phyloP scores from a whole-genome alignment of 345 rosid genomes.

The Gossypioides kirkii region DNA sequence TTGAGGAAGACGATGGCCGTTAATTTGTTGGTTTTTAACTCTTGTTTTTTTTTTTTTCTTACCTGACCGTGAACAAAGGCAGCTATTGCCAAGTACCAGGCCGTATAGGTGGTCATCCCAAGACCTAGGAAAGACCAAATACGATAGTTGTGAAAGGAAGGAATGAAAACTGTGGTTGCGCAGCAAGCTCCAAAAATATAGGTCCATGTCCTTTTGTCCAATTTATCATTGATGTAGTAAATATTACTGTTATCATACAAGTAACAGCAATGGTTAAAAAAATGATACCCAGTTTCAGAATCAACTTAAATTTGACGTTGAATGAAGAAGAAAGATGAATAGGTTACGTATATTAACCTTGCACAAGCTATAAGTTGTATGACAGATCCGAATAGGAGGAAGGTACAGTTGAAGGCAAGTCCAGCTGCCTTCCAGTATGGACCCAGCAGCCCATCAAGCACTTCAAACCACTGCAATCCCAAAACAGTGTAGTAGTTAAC shows the following conservation, averaged over 20 bases:
- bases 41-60: not conserved
- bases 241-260: slow-evolving; percentile 57
- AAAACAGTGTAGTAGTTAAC: not conserved
- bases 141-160: slow-evolving; percentile 96
- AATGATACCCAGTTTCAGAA: not conserved
- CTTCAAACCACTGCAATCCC: slow-evolving; percentile 86
- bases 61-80: slow-evolving; percentile 87
- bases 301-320: not conserved
- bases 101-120: slow-evolving; percentile 98
- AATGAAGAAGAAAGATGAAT: not conserved
- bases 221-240: slow-evolving; percentile 87
- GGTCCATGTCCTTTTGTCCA: slow-evolving; percentile 99
- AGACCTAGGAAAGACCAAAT: slow-evolving; percentile 99
- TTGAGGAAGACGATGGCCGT: not conserved
- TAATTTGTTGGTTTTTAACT: not conserved
- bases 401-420: slow-evolving; percentile 97
- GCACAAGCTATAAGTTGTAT: slow-evolving; percentile 99
- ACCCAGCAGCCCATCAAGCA: slow-evolving; percentile 93
- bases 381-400: slow-evolving; percentile 93
- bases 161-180: slow-evolving; percentile 97
- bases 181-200: slow-evolving; percentile 99
- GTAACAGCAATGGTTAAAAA: not conserved
- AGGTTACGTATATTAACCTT: slow-evolving; percentile 35
- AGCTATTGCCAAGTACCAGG: slow-evolving; percentile 89
- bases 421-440: slow-evolving; percentile 95